Percentiles rank a stretch among this genome's conserved stretches.
These are phyloP conservation scores for Isatis tinctoria DNA, from an alignment of 345 rosid genomes.

Conservation along the genomic window DNA sequence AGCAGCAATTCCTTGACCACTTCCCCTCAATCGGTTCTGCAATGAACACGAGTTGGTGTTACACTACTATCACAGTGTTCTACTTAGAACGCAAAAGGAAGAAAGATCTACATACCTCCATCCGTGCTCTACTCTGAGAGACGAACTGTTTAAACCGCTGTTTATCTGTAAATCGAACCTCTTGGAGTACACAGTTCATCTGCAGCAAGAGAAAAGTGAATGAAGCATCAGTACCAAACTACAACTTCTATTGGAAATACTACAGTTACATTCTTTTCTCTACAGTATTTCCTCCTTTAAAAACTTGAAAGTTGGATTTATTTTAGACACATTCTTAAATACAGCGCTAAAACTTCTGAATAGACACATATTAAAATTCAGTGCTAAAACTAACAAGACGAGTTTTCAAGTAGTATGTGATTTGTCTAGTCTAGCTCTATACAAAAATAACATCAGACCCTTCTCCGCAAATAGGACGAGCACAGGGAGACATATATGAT, in stretches of 20 bases:
- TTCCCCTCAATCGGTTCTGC: slow-evolving; percentile 84
- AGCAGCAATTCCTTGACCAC: slow-evolving; percentile 93
- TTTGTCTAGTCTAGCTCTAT: neutral
- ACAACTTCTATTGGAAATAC: neutral
- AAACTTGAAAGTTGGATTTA: neutral
- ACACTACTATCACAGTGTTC: neutral
- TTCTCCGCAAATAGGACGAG: neutral
- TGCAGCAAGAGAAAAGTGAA: slow-evolving; percentile 26
- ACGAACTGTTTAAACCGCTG: slow-evolving; percentile 96
- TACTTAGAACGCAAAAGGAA: neutral
- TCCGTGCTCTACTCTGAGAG: slow-evolving; percentile 92
- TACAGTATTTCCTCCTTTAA: neutral
- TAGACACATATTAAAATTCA: neutral
- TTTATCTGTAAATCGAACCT: slow-evolving; percentile 91
- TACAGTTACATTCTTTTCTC: neutral
- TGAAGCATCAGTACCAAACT: neutral
- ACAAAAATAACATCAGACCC: neutral
- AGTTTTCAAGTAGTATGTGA: neutral
- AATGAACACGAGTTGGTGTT: neutral
- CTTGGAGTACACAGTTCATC: slow-evolving; percentile 84
- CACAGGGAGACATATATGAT: neutral
- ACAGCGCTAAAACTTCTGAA: neutral
- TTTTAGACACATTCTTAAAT: neutral
- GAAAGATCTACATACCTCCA: slow-evolving; percentile 62
- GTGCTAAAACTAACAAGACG: neutral